Evolutionary conservation across 306 rosid genomes (phyloP).

Genomic region (Vigna nakashimae): DNA sequence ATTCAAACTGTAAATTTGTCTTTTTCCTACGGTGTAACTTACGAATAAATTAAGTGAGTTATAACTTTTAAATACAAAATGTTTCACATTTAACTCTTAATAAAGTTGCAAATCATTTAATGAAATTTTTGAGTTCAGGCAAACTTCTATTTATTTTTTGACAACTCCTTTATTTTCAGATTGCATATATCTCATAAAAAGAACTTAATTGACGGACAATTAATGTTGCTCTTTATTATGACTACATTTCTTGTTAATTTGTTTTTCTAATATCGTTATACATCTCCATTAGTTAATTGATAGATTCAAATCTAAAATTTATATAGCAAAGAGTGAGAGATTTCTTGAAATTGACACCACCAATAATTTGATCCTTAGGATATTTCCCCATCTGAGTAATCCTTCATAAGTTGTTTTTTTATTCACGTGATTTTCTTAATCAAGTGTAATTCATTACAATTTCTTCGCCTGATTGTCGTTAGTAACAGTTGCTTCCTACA

Average conservation of each 20-base stretch:
- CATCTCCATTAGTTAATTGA: not conserved
- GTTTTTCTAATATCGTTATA: not conserved
- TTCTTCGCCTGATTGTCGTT: no score
- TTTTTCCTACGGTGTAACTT: not conserved
- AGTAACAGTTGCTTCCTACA: no score
- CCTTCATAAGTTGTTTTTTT: no score
- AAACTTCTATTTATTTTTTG: no score
- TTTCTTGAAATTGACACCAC: not conserved
- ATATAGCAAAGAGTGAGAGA: not conserved
- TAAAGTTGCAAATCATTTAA: not conserved
- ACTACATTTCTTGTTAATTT: not conserved
- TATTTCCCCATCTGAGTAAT: no score
- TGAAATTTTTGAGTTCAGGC: not conserved
- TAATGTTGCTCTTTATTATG: not conserved
- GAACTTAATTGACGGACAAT: not conserved
- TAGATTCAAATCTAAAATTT: not conserved
- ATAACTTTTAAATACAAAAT: not conserved
- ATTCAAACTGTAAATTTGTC: constrained; percentile 39
- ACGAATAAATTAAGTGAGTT: not conserved
- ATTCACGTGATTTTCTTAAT: no score
- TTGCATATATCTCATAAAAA: not conserved
- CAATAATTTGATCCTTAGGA: no score
- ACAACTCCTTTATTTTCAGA: no score
- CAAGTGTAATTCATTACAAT: no score
- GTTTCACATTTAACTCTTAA: not conserved